Percentiles rank a stretch among this genome's conserved stretches.
Evolutionary conservation across 2,329 filamentous ascomycete species (phyloP).

Genomic region (Amesomyces nigricolor): DNA sequence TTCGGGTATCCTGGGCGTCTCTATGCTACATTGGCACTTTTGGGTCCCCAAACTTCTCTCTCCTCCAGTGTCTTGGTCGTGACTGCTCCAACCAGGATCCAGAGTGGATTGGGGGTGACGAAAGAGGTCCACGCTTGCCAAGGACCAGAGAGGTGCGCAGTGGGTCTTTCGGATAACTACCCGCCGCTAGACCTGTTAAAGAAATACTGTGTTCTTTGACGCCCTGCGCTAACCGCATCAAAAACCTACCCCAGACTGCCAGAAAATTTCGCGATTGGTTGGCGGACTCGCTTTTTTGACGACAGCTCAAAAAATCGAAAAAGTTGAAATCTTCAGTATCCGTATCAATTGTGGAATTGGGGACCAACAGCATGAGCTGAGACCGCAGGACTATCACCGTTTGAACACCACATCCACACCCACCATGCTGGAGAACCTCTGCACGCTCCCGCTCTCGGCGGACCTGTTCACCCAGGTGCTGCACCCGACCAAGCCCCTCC

Average conservation of each 20-base stretch:
- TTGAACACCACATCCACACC: too few relatives aligned
- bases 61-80: background rate
- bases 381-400: background rate
- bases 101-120: too few relatives aligned
- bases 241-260: background rate
- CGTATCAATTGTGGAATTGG: background rate
- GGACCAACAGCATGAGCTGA: slow-evolving; percentile 7
- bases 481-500: slow-evolving; percentile 75
- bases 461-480: slow-evolving; percentile 87
- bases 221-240: too few relatives aligned
- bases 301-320: background rate
- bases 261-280: background rate
- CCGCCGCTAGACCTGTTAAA: too few relatives aligned
- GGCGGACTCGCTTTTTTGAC: background rate
- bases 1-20: too few relatives aligned
- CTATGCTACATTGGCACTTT: too few relatives aligned
- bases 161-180: too few relatives aligned
- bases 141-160: too few relatives aligned
- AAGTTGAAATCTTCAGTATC: background rate
- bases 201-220: background rate
- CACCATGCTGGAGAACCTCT: slow-evolving; percentile 83
- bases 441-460: slow-evolving; percentile 75
- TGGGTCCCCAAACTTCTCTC: background rate
- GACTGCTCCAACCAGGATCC: too few relatives aligned
- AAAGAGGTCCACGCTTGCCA: too few relatives aligned